A percentile compares a stretch with the other conserved stretches of the same genome.
These are phyloP conservation scores for Aspergillus homomorphus DNA, from an alignment of 495 filamentous ascomycete species.

Conservation along the genomic window DNA sequence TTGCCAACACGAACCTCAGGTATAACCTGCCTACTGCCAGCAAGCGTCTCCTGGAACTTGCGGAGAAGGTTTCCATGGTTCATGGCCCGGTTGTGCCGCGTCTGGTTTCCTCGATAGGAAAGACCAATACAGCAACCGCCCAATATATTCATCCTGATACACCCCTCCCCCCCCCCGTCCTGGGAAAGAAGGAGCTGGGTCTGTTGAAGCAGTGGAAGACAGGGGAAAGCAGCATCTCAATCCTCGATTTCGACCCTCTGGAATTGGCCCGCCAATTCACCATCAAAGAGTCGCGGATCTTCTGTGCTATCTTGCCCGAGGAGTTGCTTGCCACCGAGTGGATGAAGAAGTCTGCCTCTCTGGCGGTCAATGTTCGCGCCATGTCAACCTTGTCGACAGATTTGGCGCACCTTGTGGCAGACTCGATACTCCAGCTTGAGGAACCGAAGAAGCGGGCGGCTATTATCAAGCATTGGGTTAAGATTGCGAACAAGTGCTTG, in stretches of 20 bases:
- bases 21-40: slow-evolving; percentile 70
- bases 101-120: slow-evolving; percentile 82
- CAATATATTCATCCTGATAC: slow-evolving; percentile 67
- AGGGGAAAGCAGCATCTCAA: slow-evolving; percentile 64
- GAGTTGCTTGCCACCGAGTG: slow-evolving; percentile 93
- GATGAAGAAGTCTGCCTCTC: slow-evolving; percentile 76
- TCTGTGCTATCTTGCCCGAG: slow-evolving; percentile 87
- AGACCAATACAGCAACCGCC: slow-evolving; percentile 71
- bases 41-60: slow-evolving; percentile 71
- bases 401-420: slow-evolving; percentile 89
- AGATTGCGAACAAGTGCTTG: slow-evolving; percentile 83
- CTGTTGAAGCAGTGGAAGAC: slow-evolving; percentile 72
- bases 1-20: slow-evolving; percentile 70
- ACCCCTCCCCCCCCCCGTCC: slow-evolving; percentile 62
- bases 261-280: slow-evolving; percentile 93
- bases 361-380: slow-evolving; percentile 87
- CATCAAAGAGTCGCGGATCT: slow-evolving; percentile 88
- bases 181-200: slow-evolving; percentile 72
- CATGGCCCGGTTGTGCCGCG: slow-evolving; percentile 80
- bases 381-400: slow-evolving; percentile 94
- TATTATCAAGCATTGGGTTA: slow-evolving; percentile 98
- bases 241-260: slow-evolving; percentile 89
- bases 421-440: slow-evolving; percentile 81
- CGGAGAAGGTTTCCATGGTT: slow-evolving; percentile 74
- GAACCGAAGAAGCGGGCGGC: slow-evolving; percentile 88